Base-by-base conservation (phyloP, 306 rosid species). In the Begonia fuchsioides region DNA sequence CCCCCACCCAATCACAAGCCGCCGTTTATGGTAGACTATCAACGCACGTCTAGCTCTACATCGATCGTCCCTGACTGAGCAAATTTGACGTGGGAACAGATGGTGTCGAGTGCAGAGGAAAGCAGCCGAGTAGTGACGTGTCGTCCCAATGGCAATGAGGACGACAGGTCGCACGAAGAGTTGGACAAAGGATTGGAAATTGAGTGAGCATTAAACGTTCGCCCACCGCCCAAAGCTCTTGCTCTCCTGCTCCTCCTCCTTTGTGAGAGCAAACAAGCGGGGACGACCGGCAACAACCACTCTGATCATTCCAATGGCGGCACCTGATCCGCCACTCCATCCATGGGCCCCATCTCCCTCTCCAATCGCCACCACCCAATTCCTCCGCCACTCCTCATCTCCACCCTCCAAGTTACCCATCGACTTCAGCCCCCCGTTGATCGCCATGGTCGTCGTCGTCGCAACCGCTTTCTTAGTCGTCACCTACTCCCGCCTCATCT, bases 371-470 rank as follows among this genome's bases (percentile, higher is more conserved):
- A 14, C 57, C 47, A 4, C 15, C 44, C 13, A 56, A 44, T 6
- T 65, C 0, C 43, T 39, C 39, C 48, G 39, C 11, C 61, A 39
- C 1, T 38, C 48, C 0, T 16, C 75, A 41, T 15, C 79, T 9
- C 63, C 71, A 14, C 62, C 83, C n/a, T 58, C 84, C 0, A 72
- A 53, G 18, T 52, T 60, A 1, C 81, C 97, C 35, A 76, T 84
- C 5, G 82, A 84, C 69, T 88, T 88, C 77, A 81, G 82, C 26
- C 97, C 95, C 0, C 93, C 97, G 0, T 32, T 88, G 18, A 88
- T 88, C 44, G 97, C 90, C 56, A 88, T 88, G 95, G 93, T 88
- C 0, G 97, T 78, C 1, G 73, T 88, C 0, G 82, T 84, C 9
- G 95, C 90, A 56, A 56, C 97, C 17, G 97, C 97, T 15, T 84